Evolutionary conservation across 176 grass and related monocot species (phyloP).

Genomic region (barley (Hordeum vulgare)): MorexV3_pseudomolecules_assembly NC_058519.1:16574953-16575452

Average conservation of each 20-base stretch:
- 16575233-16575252: neutral
- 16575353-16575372: slow-evolving; percentile 5
- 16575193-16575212: neutral
- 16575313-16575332: slow-evolving; percentile 20
- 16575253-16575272: neutral
- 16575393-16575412: neutral
- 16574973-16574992: neutral
- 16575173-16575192: neutral
- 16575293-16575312: neutral
- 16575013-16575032: neutral
- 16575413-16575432: neutral
- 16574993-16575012: neutral
- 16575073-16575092: neutral
- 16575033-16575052: neutral
- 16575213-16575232: neutral
- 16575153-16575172: neutral
- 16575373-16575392: neutral
- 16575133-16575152: neutral
- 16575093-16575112: neutral
- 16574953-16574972: neutral
- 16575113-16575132: neutral
- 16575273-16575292: neutral
- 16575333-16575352: neutral
- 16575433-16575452: neutral
- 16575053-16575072: neutral